phyloP scores from a whole-genome alignment of 208 protist genomes.

The Leishmania lainsoni region DNA sequence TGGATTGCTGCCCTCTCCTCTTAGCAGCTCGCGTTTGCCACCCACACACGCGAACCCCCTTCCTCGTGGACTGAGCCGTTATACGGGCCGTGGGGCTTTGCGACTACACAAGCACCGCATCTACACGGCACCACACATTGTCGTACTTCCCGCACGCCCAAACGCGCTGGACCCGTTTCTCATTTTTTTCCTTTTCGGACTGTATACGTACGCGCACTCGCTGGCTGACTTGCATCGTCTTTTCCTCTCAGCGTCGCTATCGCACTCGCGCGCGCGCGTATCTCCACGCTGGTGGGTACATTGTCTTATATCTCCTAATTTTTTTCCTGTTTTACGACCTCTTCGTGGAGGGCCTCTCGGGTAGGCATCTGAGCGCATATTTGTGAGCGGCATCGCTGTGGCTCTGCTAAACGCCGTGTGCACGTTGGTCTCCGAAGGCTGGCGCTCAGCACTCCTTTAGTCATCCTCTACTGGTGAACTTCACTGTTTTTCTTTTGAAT shows the following conservation, averaged over 20 bases:
- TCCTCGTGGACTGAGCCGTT: background rate
- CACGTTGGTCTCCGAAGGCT: background rate
- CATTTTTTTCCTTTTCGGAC: background rate
- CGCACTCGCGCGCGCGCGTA: background rate
- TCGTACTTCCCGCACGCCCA: background rate
- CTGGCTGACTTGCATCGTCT: background rate
- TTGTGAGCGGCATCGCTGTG: background rate
- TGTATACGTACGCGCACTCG: background rate
- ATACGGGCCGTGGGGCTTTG: background rate
- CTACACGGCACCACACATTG: background rate
- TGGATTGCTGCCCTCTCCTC: background rate
- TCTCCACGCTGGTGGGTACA: background rate
- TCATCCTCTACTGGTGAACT: background rate
- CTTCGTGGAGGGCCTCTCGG: background rate
- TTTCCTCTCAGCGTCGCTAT: background rate
- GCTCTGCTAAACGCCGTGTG: background rate
- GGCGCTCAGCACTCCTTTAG: background rate
- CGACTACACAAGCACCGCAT: background rate
- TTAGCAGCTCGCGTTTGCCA: slow-evolving; percentile 1
- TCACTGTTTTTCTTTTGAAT: slow-evolving; percentile 6
- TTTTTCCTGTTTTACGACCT: background rate
- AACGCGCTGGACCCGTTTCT: background rate
- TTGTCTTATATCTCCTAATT: background rate
- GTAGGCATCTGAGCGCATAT: background rate
- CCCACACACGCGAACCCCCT: background rate